A percentile compares a stretch with the other conserved stretches of the same genome.
phyloP scores from a whole-genome alignment of 2,329 filamentous ascomycete genomes.

The Coniochaeta prunicola region DNA sequence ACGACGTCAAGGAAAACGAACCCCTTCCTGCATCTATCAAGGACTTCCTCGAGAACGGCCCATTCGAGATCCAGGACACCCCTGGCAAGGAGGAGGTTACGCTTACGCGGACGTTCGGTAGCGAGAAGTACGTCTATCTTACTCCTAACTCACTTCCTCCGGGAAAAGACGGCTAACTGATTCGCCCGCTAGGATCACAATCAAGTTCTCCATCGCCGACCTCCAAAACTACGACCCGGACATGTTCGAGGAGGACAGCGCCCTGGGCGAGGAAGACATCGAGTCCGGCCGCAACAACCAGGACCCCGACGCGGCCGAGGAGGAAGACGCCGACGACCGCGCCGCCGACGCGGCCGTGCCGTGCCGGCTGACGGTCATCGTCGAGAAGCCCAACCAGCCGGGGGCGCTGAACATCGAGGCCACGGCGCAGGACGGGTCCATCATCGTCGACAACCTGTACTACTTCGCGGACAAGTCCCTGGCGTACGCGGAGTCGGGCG shows the following conservation, averaged over 20 bases:
- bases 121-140: constrained; percentile 65
- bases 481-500: constrained; percentile 68
- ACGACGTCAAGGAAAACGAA: constrained; percentile 66
- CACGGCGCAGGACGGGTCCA: constrained; percentile 74
- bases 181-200: constrained; percentile 38
- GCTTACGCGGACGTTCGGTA: constrained; percentile 73
- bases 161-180: constrained; percentile 7
- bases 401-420: constrained; percentile 85
- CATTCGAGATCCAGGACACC: constrained; percentile 76
- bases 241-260: constrained; percentile 46
- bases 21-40: constrained; percentile 70
- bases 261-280: constrained; percentile 47
- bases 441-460: constrained; percentile 85
- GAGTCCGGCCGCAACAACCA: constrained; percentile 47
- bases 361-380: constrained; percentile 74
- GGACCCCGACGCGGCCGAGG: constrained; percentile 46
- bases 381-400: constrained; percentile 75
- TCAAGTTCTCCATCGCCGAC: constrained; percentile 80
- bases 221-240: constrained; percentile 61
- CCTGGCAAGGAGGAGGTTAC: constrained; percentile 83
- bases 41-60: constrained; percentile 80
- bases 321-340: constrained; percentile 40
- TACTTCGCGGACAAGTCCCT: constrained; percentile 73
- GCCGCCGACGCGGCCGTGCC: constrained; percentile 58
- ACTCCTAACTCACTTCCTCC: neutral